phyloP scores from a whole-genome alignment of 768 basidiomycete genomes.

The Russula griseocarnosa region DNA sequence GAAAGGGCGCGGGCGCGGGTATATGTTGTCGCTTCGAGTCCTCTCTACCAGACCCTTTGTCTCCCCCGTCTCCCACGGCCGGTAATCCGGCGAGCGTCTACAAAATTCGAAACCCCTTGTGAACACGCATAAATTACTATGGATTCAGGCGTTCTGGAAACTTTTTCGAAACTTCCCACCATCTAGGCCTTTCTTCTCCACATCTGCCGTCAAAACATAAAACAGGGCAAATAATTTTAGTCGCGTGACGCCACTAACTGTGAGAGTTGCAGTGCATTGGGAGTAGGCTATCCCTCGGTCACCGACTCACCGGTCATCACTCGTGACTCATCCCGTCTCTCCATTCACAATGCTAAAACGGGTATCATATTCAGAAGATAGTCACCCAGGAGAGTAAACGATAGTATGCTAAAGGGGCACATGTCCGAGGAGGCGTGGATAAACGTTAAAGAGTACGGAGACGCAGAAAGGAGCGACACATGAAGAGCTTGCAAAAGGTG shows the following conservation, averaged over 20 bases:
- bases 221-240: not conserved
- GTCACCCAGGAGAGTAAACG: not conserved
- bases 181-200: not conserved
- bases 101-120: no score
- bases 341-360: not conserved
- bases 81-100: not conserved
- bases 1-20: not conserved
- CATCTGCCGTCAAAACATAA: not conserved
- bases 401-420: slow-evolving; percentile 3
- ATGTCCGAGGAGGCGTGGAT: slow-evolving; percentile 11
- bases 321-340: no score
- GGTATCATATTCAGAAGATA: slow-evolving; percentile 20
- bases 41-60: not conserved
- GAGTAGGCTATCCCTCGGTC: no score
- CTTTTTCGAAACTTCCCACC: not conserved
- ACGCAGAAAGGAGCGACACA: slow-evolving; percentile 2
- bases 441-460: slow-evolving; percentile 2
- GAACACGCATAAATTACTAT: not conserved
- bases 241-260: slow-evolving; percentile 1
- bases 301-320: no score
- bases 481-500: slow-evolving; percentile 4
- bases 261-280: no score
- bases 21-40: not conserved
- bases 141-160: not conserved
- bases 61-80: no score